Conservation (phyloP, 2,329 filamentous ascomycete species). For the Monosporascus sp. region DNA sequence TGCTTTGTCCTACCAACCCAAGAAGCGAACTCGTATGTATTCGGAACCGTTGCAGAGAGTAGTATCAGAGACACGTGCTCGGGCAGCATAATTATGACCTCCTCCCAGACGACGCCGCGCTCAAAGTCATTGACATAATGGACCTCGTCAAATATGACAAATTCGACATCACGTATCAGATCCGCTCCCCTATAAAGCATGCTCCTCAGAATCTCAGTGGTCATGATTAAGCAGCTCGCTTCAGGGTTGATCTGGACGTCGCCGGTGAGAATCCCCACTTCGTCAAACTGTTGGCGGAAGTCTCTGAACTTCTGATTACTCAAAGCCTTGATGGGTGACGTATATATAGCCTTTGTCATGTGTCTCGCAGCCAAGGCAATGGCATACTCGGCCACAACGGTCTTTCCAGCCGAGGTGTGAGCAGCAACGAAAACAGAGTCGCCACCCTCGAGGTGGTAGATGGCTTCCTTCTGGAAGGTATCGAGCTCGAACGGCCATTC, state of each 20-base stretch:
- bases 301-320: conserved; percentile 99
- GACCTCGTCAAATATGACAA: conserved; percentile 98
- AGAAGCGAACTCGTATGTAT: conserved; percentile 95
- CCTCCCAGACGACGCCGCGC: conserved; percentile 96
- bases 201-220: conserved; percentile 93
- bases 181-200: conserved; percentile 98
- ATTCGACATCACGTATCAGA: conserved; percentile 93
- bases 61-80: conserved; percentile 95
- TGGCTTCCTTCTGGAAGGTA: conserved; percentile 96
- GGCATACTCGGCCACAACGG: conserved; percentile 95
- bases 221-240: conserved; percentile 98
- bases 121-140: conserved; percentile 98
- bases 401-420: conserved; percentile 96
- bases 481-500: conserved; percentile 97
- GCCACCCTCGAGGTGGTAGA: conserved; percentile 93
- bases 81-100: conserved; percentile 98
- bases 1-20: conserved; percentile 98
- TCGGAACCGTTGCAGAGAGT: conserved; percentile 92
- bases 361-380: conserved; percentile 95
- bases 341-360: conserved; percentile 99
- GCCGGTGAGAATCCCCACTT: conserved; percentile 93
- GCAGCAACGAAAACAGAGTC: conserved; percentile 98
- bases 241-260: conserved; percentile 98
- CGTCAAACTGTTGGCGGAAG: conserved; percentile 83
- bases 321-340: conserved; percentile 94